Base-by-base conservation (phyloP, 2,329 filamentous ascomycete genomes). In the Harringtonia aguacate region DNA sequence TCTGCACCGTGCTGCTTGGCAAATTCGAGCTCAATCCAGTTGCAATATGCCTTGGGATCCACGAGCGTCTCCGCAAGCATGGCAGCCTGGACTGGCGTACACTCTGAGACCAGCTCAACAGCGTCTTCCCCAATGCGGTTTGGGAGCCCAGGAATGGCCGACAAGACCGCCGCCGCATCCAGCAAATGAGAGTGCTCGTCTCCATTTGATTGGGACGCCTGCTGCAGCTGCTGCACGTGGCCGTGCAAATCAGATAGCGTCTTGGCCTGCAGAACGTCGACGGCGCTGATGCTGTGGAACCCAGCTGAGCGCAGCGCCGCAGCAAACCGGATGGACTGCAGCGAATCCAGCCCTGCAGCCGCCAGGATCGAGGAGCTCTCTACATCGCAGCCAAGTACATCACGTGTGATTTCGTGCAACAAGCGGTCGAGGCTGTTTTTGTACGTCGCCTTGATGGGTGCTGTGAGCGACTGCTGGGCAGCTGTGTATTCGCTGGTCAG, bases 1-100 rank as follows among this genome's bases (percentile, higher is more conserved):
- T 64, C 50, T 2, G 57, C 30, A 2, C 55, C 52, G 28, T 67
- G 55, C 1, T 53, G 48, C 0, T 58, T 36, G 1, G 68, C 57
- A 12, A 84, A 62, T n/a, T 75, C 65, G 1, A 94, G 58, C 52
- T 84, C 74, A 12, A 92, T 65, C 67, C 80, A 81, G 53, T 95
- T 95, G 62, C 82, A 84, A 56, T 95, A 95, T 8, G 80, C 70
- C 38, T 61, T 63, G 2, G 68, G 50, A 47, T 80, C 67, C 17
- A 65, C 68, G 3, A 69, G 61, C 1, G 86, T 89, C 62, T 94
- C 86, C 0, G 76, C 69, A 15, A 95, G 68, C 86, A 95, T 94
- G 2, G 86, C 80, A 17, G 73, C 65, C 54, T 95, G 89, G 10
- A 92, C 67, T 14, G 79, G 72, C 4, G 81, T 89, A 57, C 86